phyloP scores from a whole-genome alignment of 2,329 filamentous ascomycete species.

The Paecilomyces dactylethromorphus region DNA sequence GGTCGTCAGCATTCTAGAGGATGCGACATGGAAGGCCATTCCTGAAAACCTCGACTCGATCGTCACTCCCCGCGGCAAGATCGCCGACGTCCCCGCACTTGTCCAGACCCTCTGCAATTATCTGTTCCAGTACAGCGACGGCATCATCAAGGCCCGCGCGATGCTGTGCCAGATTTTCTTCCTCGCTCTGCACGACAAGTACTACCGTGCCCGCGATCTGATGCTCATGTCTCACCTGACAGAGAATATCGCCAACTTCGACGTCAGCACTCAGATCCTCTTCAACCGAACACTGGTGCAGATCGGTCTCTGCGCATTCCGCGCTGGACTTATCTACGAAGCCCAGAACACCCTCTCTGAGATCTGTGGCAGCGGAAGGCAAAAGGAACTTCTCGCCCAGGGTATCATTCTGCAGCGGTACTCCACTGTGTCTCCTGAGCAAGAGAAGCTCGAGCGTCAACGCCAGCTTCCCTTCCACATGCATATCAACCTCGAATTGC shows the following conservation, averaged over 20 bases:
- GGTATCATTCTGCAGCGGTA: constrained; percentile 98
- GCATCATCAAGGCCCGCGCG: constrained; percentile 89
- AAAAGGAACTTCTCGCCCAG: constrained; percentile 96
- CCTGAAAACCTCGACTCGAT: constrained; percentile 64
- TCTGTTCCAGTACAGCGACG: constrained; percentile 88
- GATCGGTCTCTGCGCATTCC: constrained; percentile 96
- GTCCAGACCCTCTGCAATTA: constrained; percentile 89
- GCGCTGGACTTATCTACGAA: constrained; percentile 92
- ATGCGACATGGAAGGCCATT: constrained; percentile 83
- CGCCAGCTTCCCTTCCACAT: constrained; percentile 98
- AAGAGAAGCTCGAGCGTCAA: constrained; percentile 94
- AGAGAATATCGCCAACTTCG: constrained; percentile 93
- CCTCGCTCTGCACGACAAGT: constrained; percentile 92
- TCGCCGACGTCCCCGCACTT: constrained; percentile 62
- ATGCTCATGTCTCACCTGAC: constrained; percentile 99
- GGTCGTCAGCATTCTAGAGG: constrained; percentile 88
- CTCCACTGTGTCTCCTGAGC: constrained; percentile 91
- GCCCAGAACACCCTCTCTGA: constrained; percentile 96
- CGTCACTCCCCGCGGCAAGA: constrained; percentile 68
- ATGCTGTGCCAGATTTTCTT: constrained; percentile 99
- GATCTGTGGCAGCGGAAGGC: constrained; percentile 92
- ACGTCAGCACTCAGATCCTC: constrained; percentile 93
- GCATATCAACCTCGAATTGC: constrained; percentile 98
- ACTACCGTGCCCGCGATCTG: constrained; percentile 97
- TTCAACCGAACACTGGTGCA: constrained; percentile 98